Evolutionary conservation across 1,284 basidiomycete genomes (phyloP).

Genomic region (Anthracocystis panici-leucophaei): DNA sequence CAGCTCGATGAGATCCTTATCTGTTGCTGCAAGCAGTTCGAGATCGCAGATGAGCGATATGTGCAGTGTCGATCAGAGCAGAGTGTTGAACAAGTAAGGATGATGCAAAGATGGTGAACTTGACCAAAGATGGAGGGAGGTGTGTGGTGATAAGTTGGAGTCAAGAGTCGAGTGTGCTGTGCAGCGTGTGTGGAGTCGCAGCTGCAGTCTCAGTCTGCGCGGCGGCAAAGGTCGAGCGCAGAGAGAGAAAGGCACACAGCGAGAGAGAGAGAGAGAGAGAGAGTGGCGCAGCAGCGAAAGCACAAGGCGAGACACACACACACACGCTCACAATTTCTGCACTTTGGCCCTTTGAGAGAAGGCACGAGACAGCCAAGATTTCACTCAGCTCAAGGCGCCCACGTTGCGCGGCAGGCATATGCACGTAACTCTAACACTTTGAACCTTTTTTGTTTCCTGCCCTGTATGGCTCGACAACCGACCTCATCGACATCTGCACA

Average conservation of each 20-base stretch:
- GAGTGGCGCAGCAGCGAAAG: slow-evolving; percentile 8
- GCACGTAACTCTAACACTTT: too few relatives aligned
- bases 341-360: background rate
- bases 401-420: too few relatives aligned
- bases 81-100: background rate
- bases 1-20: background rate
- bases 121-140: background rate
- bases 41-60: background rate
- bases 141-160: background rate
- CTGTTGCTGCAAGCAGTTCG: background rate
- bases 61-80: background rate
- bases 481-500: too few relatives aligned
- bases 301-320: slow-evolving; percentile 13
- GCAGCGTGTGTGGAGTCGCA: slow-evolving; percentile 12
- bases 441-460: too few relatives aligned
- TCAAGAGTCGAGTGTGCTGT: background rate
- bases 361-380: background rate
- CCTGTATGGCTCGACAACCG: too few relatives aligned
- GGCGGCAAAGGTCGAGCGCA: background rate
- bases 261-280: background rate
- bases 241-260: background rate
- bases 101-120: background rate
- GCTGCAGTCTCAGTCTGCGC: background rate
- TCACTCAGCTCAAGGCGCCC: background rate
- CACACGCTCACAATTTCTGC: background rate